Conservation (phyloP, 1,284 basidiomycete genomes). For the Cryptococcus wingfieldii region DNA sequence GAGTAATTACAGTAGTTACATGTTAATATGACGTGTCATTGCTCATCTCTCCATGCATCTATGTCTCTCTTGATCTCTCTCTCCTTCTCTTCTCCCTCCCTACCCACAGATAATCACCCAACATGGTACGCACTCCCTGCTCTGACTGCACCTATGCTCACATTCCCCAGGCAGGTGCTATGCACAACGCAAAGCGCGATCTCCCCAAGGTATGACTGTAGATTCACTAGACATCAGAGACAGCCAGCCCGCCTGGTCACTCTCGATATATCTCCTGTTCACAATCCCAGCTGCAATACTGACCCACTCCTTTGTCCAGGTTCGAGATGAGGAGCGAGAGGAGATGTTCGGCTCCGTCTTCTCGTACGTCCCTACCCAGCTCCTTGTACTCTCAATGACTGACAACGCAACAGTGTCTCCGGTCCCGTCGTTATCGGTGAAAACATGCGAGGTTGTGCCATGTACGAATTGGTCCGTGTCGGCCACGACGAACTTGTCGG, state of each 20-base stretch:
- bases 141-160: neutral
- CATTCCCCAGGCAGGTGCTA: slow-evolving; percentile 67
- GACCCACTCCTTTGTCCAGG: slow-evolving; percentile 38
- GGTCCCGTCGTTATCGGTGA: slow-evolving; percentile 95
- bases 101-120: neutral
- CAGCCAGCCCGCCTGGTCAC: neutral
- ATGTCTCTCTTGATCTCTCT: no score
- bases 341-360: slow-evolving; percentile 85
- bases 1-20: neutral
- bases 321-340: slow-evolving; percentile 84
- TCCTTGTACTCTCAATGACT: neutral
- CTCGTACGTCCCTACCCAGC: slow-evolving; percentile 30
- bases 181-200: slow-evolving; percentile 81
- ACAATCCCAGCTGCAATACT: neutral
- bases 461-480: slow-evolving; percentile 93
- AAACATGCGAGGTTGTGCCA: slow-evolving; percentile 91
- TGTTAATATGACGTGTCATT: no score
- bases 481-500: slow-evolving; percentile 96
- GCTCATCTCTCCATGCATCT: no score
- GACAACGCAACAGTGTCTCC: slow-evolving; percentile 62
- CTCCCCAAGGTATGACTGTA: slow-evolving; percentile 58
- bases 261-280: neutral
- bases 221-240: neutral
- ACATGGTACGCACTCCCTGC: slow-evolving; percentile 8
- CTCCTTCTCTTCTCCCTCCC: no score